Conservation (phyloP, 139 green algal genomes). For the Gonium pectorale region DNA sequence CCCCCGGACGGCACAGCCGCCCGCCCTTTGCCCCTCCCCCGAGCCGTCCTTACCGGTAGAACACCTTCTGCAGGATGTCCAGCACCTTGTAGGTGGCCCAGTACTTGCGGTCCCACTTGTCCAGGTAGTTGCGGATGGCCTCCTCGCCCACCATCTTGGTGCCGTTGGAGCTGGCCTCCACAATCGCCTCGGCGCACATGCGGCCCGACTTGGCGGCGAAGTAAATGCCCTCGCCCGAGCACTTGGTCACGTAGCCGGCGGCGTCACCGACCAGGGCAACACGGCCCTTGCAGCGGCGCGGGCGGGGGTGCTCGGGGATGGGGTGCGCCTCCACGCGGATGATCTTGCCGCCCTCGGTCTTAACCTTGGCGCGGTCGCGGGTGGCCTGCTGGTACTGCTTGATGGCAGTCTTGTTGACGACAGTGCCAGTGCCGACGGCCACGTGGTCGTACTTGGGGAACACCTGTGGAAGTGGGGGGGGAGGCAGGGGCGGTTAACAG, state of each 20-base stretch:
- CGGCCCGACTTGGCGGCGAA: slow-evolving; percentile 98
- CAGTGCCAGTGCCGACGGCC: slow-evolving; percentile 97
- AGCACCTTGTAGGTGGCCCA: slow-evolving; percentile 99
- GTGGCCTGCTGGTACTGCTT: slow-evolving; percentile 99
- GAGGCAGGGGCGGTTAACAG: no score
- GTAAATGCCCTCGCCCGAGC: slow-evolving; percentile 98
- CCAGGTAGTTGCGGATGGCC: slow-evolving; percentile 93
- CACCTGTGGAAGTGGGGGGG: no score
- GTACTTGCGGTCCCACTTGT: slow-evolving; percentile 99
- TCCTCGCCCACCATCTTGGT: slow-evolving; percentile 91
- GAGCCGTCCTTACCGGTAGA: slow-evolving; percentile 51
- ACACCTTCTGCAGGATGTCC: slow-evolving; percentile 99
- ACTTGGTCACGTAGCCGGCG: slow-evolving; percentile 98
- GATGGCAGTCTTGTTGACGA: slow-evolving; percentile 99
- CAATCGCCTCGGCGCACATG: slow-evolving; percentile 98
- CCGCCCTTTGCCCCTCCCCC: not conserved
- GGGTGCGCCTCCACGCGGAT: slow-evolving; percentile 98
- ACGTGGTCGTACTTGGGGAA: slow-evolving; percentile 99
- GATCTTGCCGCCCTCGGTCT: slow-evolving; percentile 97
- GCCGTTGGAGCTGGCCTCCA: slow-evolving; percentile 75
- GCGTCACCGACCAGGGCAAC: slow-evolving; percentile 96
- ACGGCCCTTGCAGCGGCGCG: slow-evolving; percentile 83
- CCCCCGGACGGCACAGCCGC: not conserved
- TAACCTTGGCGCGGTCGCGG: slow-evolving; percentile 80
- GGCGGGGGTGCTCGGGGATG: slow-evolving; percentile 97